Evolutionary conservation across 2,329 filamentous ascomycete genomes (phyloP).

Genomic region (Didymosphaeria variabile): DNA sequence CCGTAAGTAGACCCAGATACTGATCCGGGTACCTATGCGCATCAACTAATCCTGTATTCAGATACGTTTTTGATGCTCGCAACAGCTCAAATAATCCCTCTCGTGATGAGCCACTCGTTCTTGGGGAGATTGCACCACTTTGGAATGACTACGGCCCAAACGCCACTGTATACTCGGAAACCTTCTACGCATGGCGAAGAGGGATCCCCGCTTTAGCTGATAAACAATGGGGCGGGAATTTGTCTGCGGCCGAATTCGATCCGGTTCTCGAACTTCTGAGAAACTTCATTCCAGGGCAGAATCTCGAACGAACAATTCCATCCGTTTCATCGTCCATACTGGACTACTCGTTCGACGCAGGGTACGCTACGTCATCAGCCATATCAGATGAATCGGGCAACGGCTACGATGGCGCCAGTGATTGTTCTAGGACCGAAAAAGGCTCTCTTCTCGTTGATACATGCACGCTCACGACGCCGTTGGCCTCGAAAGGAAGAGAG

Average conservation of each 20-base stretch:
- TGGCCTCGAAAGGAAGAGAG: slow-evolving; percentile 64
- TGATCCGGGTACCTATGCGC: neutral
- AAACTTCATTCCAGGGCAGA: slow-evolving; percentile 51
- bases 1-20: slow-evolving; percentile 27
- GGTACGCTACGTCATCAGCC: slow-evolving; percentile 8
- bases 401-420: slow-evolving; percentile 52
- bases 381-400: slow-evolving; percentile 53
- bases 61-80: slow-evolving; percentile 47
- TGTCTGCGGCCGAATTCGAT: slow-evolving; percentile 47
- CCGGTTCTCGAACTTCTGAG: slow-evolving; percentile 53
- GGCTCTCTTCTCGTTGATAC: slow-evolving; percentile 44
- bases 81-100: slow-evolving; percentile 46
- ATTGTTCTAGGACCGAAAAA: slow-evolving; percentile 44
- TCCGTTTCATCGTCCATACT: slow-evolving; percentile 51
- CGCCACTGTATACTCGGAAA: slow-evolving; percentile 53
- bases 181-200: slow-evolving; percentile 52
- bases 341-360: slow-evolving; percentile 43
- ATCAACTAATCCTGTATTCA: neutral
- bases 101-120: slow-evolving; percentile 20
- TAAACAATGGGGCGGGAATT: slow-evolving; percentile 51
- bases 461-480: slow-evolving; percentile 59
- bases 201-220: slow-evolving; percentile 52
- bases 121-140: slow-evolving; percentile 50
- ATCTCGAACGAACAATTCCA: slow-evolving; percentile 48
- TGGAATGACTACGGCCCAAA: slow-evolving; percentile 58